Percentiles rank a stretch among this genome's conserved stretches.
These are phyloP conservation scores for Lanzia echinophila DNA, from an alignment of 2,329 filamentous ascomycete species.

Conservation along the genomic window DNA sequence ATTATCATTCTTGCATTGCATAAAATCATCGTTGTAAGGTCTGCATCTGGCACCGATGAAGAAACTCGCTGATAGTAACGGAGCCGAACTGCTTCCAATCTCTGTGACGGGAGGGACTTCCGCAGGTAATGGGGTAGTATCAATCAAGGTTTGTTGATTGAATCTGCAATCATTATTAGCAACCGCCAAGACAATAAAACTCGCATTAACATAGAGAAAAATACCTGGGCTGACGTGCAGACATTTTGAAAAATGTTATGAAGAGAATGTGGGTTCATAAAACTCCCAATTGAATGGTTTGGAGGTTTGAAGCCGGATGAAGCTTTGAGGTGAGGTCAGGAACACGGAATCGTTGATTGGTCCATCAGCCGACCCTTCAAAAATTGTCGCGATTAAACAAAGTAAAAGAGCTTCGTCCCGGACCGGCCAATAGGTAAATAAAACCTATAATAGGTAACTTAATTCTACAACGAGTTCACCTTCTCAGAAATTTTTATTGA, in stretches of 20 bases:
- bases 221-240: constrained; percentile 26
- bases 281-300: constrained; percentile 32
- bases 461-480: too few species aligned
- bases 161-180: constrained; percentile 57
- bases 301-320: constrained; percentile 13
- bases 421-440: background rate
- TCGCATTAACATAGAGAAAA: background rate
- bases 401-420: constrained; percentile 15
- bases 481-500: too few species aligned
- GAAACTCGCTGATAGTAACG: constrained; percentile 84
- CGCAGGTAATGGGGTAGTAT: constrained; percentile 91
- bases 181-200: background rate
- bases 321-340: constrained; percentile 28
- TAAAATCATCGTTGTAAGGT: constrained; percentile 97
- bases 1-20: constrained; percentile 98
- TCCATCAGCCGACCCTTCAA: constrained; percentile 13
- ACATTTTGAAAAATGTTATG: constrained; percentile 24
- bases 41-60: constrained; percentile 96
- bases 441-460: background rate
- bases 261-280: constrained; percentile 17
- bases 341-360: constrained; percentile 23
- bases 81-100: constrained; percentile 86
- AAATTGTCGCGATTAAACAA: constrained; percentile 7
- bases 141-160: constrained; percentile 87
- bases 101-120: constrained; percentile 90